phyloP scores from a whole-genome alignment of 345 rosid species.

The Melaleuca alternifolia region DNA sequence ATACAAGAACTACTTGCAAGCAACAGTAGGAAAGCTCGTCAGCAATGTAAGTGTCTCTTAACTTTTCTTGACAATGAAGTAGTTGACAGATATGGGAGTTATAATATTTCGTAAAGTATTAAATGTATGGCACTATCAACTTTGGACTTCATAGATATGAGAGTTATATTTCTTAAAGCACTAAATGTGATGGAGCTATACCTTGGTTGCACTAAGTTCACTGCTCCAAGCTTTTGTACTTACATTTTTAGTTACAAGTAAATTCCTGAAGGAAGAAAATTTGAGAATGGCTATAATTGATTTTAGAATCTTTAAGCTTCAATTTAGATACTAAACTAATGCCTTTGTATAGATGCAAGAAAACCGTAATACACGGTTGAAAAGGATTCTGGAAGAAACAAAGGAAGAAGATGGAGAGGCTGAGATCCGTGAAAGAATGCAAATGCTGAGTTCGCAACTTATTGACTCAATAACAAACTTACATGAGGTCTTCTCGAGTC shows the following conservation, averaged over 20 bases:
- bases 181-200: background rate
- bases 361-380: conserved; percentile 57
- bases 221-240: background rate
- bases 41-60: conserved; percentile 47
- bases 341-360: conserved; percentile 52
- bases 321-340: background rate
- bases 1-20: conserved; percentile 89
- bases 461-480: conserved; percentile 65
- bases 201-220: background rate
- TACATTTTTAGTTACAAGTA: background rate
- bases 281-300: background rate
- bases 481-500: conserved; percentile 64
- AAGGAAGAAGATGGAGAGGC: conserved; percentile 86
- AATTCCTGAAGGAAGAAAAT: background rate
- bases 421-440: conserved; percentile 89
- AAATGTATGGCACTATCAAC: background rate
- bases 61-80: background rate
- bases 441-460: conserved; percentile 55
- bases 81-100: background rate
- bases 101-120: background rate
- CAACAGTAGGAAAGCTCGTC: conserved; percentile 82
- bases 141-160: background rate
- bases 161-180: background rate
- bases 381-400: conserved; percentile 81
- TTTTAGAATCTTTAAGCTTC: background rate